Evolutionary conservation across 495 filamentous ascomycete genomes (phyloP).

Genomic region (Aspergillus leporis): DNA sequence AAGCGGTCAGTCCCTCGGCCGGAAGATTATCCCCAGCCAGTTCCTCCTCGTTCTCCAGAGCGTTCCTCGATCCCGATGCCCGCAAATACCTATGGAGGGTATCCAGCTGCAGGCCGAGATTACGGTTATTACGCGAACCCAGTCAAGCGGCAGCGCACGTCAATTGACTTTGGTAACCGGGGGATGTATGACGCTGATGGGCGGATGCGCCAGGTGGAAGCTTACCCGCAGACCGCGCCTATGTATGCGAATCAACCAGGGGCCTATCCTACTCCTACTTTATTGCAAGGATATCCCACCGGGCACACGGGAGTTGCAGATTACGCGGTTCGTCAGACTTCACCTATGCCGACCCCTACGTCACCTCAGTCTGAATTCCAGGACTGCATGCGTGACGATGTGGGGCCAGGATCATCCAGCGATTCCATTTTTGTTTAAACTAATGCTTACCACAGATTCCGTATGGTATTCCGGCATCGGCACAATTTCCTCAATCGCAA

Average conservation of each 20-base stretch:
- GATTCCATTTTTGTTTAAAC: background rate
- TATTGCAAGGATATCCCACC: slow-evolving; percentile 40
- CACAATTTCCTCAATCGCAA: slow-evolving; percentile 39
- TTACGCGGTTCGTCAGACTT: slow-evolving; percentile 41
- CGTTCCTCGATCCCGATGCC: slow-evolving; percentile 44
- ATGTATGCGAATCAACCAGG: slow-evolving; percentile 41
- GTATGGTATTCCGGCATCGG: slow-evolving; percentile 35
- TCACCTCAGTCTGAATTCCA: slow-evolving; percentile 2
- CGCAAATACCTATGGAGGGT: slow-evolving; percentile 33
- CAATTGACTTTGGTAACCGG: slow-evolving; percentile 44
- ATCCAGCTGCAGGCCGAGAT: slow-evolving; percentile 37
- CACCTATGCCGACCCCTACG: slow-evolving; percentile 3
- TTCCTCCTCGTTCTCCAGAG: slow-evolving; percentile 45
- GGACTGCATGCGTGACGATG: background rate
- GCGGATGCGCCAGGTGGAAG: slow-evolving; percentile 43
- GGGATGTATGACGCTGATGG: slow-evolving; percentile 42
- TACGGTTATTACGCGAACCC: slow-evolving; percentile 40
- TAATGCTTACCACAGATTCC: slow-evolving; percentile 30
- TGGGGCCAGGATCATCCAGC: background rate
- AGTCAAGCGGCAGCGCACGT: slow-evolving; percentile 46
- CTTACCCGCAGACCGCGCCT: slow-evolving; percentile 39
- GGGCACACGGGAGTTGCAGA: slow-evolving; percentile 43
- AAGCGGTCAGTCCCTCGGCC: slow-evolving; percentile 42
- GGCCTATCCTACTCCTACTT: slow-evolving; percentile 35
- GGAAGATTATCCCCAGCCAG: slow-evolving; percentile 38